Evolutionary conservation across 768 basidiomycete genomes (phyloP).

Genomic region (Pisolithus orientalis): DNA sequence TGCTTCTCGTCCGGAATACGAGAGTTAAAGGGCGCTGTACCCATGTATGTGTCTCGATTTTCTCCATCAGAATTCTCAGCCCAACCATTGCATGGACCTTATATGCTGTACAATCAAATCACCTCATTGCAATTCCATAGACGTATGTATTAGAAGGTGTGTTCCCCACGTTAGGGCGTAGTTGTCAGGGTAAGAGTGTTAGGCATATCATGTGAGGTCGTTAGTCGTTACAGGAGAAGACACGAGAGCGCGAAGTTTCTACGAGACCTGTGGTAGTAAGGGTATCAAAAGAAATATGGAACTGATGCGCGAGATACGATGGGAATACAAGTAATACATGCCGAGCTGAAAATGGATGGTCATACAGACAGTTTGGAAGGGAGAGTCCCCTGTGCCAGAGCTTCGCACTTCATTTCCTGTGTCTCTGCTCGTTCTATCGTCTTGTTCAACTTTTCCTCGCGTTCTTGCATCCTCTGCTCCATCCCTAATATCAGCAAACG

Average conservation of each 20-base stretch:
- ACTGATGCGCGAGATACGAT: neutral
- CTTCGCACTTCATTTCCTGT: slow-evolving; percentile 51
- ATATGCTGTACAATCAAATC: slow-evolving; percentile 20
- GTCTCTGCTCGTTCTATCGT: slow-evolving; percentile 54
- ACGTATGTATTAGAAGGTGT: neutral
- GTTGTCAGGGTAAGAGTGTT: neutral
- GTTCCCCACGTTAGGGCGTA: neutral
- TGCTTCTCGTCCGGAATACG: slow-evolving; percentile 10
- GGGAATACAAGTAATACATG: slow-evolving; percentile 3
- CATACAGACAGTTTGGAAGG: slow-evolving; percentile 15
- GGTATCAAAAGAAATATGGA: neutral
- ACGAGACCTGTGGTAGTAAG: too few relatives aligned
- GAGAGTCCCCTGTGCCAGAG: slow-evolving; percentile 35
- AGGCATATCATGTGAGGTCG: neutral
- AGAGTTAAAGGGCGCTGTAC: slow-evolving; percentile 24
- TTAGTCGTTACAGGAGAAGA: neutral
- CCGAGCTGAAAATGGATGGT: slow-evolving; percentile 3
- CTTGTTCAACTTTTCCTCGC: slow-evolving; percentile 57
- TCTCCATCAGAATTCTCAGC: slow-evolving; percentile 19
- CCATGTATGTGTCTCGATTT: slow-evolving; percentile 10
- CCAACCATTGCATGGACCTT: slow-evolving; percentile 12
- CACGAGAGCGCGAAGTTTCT: too few relatives aligned
- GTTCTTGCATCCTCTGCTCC: slow-evolving; percentile 60
- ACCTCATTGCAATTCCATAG: neutral
- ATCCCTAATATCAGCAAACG: slow-evolving; percentile 66